Percentiles rank a stretch among this genome's conserved stretches.
Evolutionary conservation across 2,329 filamentous ascomycete genomes (phyloP).

Genomic region (Annulohypoxylon truncatum): DNA sequence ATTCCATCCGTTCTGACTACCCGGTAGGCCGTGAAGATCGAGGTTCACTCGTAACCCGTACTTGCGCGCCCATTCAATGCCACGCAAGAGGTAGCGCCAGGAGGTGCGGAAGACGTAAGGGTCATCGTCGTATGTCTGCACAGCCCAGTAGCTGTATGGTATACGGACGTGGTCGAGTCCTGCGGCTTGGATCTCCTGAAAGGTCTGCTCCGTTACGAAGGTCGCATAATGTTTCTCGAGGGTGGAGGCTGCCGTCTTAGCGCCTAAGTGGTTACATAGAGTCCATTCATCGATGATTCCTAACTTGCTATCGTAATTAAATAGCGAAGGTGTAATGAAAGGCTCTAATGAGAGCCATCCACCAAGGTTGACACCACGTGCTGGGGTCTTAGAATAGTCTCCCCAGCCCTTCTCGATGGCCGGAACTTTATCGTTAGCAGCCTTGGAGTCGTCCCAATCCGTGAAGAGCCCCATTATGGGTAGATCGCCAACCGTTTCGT

Average conservation of each 20-base stretch:
- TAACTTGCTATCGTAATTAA: constrained; percentile 72
- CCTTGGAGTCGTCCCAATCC: constrained; percentile 84
- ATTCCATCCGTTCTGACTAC: constrained; percentile 98
- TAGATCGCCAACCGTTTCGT: constrained; percentile 84
- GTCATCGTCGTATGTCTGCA: constrained; percentile 84
- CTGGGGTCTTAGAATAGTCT: constrained; percentile 80
- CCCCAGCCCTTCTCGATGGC: constrained; percentile 80
- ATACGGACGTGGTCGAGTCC: constrained; percentile 98
- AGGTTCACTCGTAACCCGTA: constrained; percentile 93
- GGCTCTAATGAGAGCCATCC: constrained; percentile 96
- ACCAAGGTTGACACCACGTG: constrained; percentile 90
- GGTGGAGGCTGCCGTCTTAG: constrained; percentile 68
- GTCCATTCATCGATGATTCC: constrained; percentile 91
- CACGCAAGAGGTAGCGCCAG: constrained; percentile 93
- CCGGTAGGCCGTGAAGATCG: constrained; percentile 90
- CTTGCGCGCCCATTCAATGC: constrained; percentile 92
- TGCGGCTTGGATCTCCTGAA: constrained; percentile 84
- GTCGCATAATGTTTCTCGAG: constrained; percentile 93
- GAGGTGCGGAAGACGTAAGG: constrained; percentile 88
- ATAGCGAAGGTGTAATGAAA: constrained; percentile 94
- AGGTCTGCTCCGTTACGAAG: constrained; percentile 87
- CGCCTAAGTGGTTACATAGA: constrained; percentile 76
- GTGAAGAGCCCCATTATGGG: constrained; percentile 89
- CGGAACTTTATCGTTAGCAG: constrained; percentile 83
- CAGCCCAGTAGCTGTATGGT: constrained; percentile 94